Conservation (phyloP, 371 early-diverging fungal species). For the Syncephalastrum monosporum region DNA sequence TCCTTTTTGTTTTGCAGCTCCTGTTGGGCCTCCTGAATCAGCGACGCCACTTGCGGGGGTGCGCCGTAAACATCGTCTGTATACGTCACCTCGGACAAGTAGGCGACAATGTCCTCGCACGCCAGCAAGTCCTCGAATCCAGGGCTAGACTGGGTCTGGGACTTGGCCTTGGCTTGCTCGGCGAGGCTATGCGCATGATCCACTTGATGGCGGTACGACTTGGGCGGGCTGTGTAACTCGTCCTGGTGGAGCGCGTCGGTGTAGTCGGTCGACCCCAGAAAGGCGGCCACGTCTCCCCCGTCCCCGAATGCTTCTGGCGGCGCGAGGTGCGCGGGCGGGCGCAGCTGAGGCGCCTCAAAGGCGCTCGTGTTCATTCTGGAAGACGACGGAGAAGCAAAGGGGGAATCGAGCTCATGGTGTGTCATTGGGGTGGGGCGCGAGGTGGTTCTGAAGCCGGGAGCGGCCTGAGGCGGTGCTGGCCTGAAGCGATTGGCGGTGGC, state of each 20-base stretch:
- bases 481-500: no score
- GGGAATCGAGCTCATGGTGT: background rate
- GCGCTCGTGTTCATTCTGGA: background rate
- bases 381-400: background rate
- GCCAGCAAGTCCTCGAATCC: slow-evolving; percentile 14
- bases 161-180: slow-evolving; percentile 17
- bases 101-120: slow-evolving; percentile 40
- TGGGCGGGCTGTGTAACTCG: slow-evolving; percentile 25
- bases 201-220: slow-evolving; percentile 30
- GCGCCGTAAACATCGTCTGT: slow-evolving; percentile 42
- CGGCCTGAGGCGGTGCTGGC: no score
- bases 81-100: slow-evolving; percentile 29
- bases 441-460: no score
- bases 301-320: slow-evolving; percentile 13
- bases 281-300: slow-evolving; percentile 28
- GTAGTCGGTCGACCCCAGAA: slow-evolving; percentile 31
- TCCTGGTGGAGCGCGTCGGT: slow-evolving; percentile 32
- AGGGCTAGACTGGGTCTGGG: background rate
- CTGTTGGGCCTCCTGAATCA: slow-evolving; percentile 36
- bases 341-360: background rate
- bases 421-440: no score
- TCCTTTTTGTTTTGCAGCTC: slow-evolving; percentile 18
- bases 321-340: background rate
- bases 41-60: slow-evolving; percentile 21
- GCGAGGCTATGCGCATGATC: slow-evolving; percentile 35